Evolutionary conservation across 2,329 filamentous ascomycete genomes (phyloP).

Genomic region (Xylaria multiplex): DNA sequence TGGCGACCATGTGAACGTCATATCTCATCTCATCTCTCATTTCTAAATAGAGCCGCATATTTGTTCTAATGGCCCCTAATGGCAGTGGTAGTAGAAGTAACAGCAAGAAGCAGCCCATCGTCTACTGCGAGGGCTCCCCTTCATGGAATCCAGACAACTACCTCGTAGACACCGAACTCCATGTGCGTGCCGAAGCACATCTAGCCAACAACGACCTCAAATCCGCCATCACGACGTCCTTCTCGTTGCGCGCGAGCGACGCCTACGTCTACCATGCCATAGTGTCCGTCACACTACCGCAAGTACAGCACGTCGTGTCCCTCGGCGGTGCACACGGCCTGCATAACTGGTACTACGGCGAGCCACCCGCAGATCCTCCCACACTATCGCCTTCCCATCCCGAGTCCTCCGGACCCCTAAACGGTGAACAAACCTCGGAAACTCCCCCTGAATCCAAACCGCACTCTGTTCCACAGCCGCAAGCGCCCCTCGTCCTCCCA

Average conservation of each 20-base stretch:
- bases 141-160: constrained; percentile 56
- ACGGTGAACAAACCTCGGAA: neutral
- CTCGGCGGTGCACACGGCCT: constrained; percentile 58
- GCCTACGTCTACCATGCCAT: constrained; percentile 63
- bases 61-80: constrained; percentile 23
- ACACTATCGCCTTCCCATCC: neutral
- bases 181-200: constrained; percentile 51
- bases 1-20: neutral
- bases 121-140: constrained; percentile 57
- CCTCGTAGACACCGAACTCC: constrained; percentile 53
- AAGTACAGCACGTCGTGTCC: constrained; percentile 59
- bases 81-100: neutral
- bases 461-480: neutral
- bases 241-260: constrained; percentile 57
- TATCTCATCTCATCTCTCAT: neutral
- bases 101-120: constrained; percentile 39
- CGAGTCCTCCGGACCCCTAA: neutral
- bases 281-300: constrained; percentile 58
- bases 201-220: constrained; percentile 56
- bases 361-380: constrained; percentile 8
- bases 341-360: constrained; percentile 60
- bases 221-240: constrained; percentile 56
- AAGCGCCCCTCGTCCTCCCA: constrained; percentile 47
- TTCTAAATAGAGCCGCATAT: no score
- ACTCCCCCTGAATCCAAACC: constrained; percentile 6